Percentiles rank a stretch among this genome's conserved stretches.
Evolutionary conservation across 768 basidiomycete species (phyloP).

Genomic region (Phylloporus arenicola): DNA sequence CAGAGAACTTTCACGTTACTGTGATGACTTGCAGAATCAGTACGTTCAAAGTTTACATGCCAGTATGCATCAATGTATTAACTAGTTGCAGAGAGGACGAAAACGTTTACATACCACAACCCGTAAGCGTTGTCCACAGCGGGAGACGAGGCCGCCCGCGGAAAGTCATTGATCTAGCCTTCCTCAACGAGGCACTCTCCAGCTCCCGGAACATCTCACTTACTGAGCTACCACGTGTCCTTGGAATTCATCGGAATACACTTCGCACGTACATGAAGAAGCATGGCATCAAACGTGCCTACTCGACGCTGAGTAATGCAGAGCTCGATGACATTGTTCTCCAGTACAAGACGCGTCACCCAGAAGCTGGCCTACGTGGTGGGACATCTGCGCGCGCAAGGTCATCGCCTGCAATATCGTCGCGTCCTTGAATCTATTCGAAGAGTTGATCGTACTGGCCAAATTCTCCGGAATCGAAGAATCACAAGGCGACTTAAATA

Average conservation of each 20-base stretch:
- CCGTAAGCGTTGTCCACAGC: neutral
- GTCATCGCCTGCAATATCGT: neutral
- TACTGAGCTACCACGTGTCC: slow-evolving; percentile 5
- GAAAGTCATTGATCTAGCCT: neutral
- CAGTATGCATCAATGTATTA: neutral
- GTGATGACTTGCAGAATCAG: too few relatives aligned
- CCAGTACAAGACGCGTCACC: slow-evolving; percentile 2
- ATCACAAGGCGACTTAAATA: too few relatives aligned
- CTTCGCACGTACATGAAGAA: slow-evolving; percentile 12
- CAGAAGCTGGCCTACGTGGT: slow-evolving; percentile 12
- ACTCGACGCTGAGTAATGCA: slow-evolving; percentile 13
- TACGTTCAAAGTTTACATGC: too few relatives aligned
- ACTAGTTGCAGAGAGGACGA: neutral
- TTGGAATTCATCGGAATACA: slow-evolving; percentile 18
- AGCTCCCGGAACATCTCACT: slow-evolving; percentile 10
- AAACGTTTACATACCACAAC: neutral
- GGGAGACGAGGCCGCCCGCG: neutral
- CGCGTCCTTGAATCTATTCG: neutral
- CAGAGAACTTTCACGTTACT: too few relatives aligned
- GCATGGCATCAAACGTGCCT: slow-evolving; percentile 8
- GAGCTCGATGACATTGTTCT: slow-evolving; percentile 15
- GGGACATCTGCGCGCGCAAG: neutral
- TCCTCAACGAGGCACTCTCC: neutral
- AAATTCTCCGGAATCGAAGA: too few relatives aligned
- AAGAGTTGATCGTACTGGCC: neutral